Evolutionary conservation across 352 stramenopile genomes (phyloP), one percentile per base, ranked within the genome.

Genomic region (Pythium myriotylum): DNA sequence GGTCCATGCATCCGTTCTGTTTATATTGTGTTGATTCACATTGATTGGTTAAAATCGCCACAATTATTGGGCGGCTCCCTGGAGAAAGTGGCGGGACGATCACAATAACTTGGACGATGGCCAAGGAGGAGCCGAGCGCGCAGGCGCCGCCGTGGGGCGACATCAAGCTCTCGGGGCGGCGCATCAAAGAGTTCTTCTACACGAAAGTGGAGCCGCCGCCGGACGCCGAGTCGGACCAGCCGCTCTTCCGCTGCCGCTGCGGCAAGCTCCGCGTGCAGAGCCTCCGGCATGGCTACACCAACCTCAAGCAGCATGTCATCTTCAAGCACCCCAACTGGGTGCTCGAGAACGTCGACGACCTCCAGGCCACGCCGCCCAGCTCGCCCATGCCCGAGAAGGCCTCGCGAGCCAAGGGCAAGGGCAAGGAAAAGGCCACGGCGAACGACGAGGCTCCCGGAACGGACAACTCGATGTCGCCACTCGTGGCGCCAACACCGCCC

Each of bases 261-360:
- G 79, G 79, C 61, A 88, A 87, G 48, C 71, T 73, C 22, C 74
- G 81, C 19, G 49, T 74, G 22, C 78, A 88, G 66, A 73, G 63
- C 48, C 66, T 85, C 40, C 73, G 76, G 42, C 62, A 83, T 43
- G 72, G 79, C 1, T 88, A 88, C 68, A 80, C 77, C 19, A 86
- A 86, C 61, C 58, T 91, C 45, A 82, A 80, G 60, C 77, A 88
- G 50, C 82, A 91, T 54, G 67, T 91, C 27, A 33, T 81, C 24
- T 53, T 85, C 22, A 89, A 91, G 49, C 82, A 91, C 64, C 57
- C 70, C 17, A 75, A 86, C 45, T 91, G 82, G 82, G 65, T 49
- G 43, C 53, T 43, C 47, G 68, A 33, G 55, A 62, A 43, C 26
- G 51, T 47, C 20, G 64, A 74, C 12, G 56, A 47, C 43, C 23